These are phyloP conservation scores for Begonia fuchsioides DNA, from an alignment of 306 rosid species.

Conservation along the genomic window DNA sequence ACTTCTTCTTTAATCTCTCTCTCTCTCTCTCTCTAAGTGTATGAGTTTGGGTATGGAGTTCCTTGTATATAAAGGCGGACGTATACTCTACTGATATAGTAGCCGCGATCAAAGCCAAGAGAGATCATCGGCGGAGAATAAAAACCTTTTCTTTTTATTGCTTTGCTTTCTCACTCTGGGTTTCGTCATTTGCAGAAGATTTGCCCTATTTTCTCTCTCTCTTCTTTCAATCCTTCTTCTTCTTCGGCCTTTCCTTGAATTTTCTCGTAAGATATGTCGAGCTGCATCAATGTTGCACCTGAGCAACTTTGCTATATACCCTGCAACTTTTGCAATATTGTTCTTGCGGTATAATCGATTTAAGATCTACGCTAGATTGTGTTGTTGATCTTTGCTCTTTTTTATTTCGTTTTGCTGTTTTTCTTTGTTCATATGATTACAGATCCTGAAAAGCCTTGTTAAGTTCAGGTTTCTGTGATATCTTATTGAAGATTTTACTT, in stretches of 20 bases:
- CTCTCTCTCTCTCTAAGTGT: not conserved
- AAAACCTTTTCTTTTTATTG: not conserved
- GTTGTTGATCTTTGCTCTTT: not conserved
- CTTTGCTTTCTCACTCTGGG: not conserved
- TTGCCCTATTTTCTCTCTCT: too few relatives aligned
- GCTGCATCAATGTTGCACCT: slow-evolving; percentile 53
- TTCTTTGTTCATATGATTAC: too few relatives aligned
- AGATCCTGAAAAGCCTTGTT: not conserved
- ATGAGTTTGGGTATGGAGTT: not conserved
- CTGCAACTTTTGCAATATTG: slow-evolving; percentile 96
- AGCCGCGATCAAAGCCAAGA: not conserved
- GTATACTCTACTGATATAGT: not conserved
- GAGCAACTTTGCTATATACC: slow-evolving; percentile 98
- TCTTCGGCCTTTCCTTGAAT: slow-evolving; percentile 1
- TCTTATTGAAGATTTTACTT: slow-evolving; percentile 4
- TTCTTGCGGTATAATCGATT: slow-evolving; percentile 64
- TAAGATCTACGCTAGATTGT: not conserved
- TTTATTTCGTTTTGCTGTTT: not conserved
- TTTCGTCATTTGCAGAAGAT: too few relatives aligned
- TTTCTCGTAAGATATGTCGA: slow-evolving; percentile 1
- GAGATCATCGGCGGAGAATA: not conserved
- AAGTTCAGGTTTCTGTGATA: not conserved
- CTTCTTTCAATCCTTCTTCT: too few relatives aligned
- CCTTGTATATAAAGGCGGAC: not conserved
- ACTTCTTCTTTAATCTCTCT: not conserved